A percentile compares a stretch with the other conserved stretches of the same genome.
phyloP scores from a whole-genome alignment of 192 early-diverging fungal genomes.

The Coemansia sp. region DNA sequence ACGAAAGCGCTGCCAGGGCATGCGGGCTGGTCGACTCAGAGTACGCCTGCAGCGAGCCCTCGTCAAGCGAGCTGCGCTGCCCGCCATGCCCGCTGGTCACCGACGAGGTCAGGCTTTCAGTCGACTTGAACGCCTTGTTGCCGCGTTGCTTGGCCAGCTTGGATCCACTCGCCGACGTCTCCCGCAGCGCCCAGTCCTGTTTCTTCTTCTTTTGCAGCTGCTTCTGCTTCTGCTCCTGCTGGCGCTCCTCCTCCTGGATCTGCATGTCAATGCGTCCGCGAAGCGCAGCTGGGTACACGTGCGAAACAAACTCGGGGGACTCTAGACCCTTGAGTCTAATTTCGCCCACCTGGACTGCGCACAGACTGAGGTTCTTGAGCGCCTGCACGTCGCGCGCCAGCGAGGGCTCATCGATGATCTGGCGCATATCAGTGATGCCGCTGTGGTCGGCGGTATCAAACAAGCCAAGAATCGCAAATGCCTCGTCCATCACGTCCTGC shows the following conservation, averaged over 20 bases:
- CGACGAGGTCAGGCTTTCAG: conserved; percentile 14
- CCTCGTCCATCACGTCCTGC: conserved; percentile 74
- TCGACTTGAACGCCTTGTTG: conserved; percentile 12
- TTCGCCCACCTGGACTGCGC: conserved; percentile 75
- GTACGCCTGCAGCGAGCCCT: conserved; percentile 22
- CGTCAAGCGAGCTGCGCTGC: conserved; percentile 38
- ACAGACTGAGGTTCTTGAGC: conserved; percentile 68
- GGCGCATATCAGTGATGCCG: conserved; percentile 50
- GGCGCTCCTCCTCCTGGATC: conserved; percentile 31
- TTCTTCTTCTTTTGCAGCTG: conserved; percentile 31
- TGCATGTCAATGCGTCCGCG: conserved; percentile 54
- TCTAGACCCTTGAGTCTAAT: conserved; percentile 85
- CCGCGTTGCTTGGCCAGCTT: conserved; percentile 23
- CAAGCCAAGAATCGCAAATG: conserved; percentile 47
- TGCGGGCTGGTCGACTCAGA: conserved; percentile 23
- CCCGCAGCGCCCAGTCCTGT: conserved; percentile 29
- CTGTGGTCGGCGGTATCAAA: conserved; percentile 52
- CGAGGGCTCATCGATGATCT: conserved; percentile 53
- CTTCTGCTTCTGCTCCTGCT: conserved; percentile 26
- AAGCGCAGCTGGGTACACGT: conserved; percentile 60
- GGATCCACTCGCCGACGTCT: conserved; percentile 6
- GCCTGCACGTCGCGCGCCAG: conserved; percentile 54
- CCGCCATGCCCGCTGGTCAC: conserved; percentile 9
- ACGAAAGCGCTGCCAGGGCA: conserved; percentile 24
- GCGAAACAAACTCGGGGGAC: conserved; percentile 76